Percentiles rank a stretch among this genome's conserved stretches.
Conservation (phyloP, 139 green algal genomes). For the Eudorina sp. region DNA sequence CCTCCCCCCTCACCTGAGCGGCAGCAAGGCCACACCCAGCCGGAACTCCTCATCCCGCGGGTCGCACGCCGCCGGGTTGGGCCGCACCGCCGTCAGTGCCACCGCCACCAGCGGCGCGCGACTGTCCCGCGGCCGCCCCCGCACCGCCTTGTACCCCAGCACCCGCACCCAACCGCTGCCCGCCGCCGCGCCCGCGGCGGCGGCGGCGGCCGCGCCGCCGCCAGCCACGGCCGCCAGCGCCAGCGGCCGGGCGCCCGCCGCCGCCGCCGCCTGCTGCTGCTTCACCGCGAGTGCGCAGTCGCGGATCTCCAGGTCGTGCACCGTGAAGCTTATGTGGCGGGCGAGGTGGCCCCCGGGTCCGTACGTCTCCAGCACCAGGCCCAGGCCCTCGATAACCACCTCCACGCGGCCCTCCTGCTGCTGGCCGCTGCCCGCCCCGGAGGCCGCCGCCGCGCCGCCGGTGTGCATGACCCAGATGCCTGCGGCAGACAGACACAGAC, state of each 20-base stretch:
- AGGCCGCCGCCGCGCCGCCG: neutral
- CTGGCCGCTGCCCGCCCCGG: neutral
- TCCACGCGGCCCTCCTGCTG: slow-evolving; percentile 64
- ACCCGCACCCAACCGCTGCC: slow-evolving; percentile 21
- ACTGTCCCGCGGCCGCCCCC: slow-evolving; percentile 52
- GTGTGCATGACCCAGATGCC: slow-evolving; percentile 64
- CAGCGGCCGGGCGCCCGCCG: neutral
- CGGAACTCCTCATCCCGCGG: slow-evolving; percentile 69
- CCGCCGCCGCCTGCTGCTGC: slow-evolving; percentile 30
- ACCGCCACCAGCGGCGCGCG: slow-evolving; percentile 59
- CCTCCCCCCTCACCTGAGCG: slow-evolving; percentile 43
- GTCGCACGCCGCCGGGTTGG: slow-evolving; percentile 48
- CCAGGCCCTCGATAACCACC: slow-evolving; percentile 68
- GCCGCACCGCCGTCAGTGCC: slow-evolving; percentile 69
- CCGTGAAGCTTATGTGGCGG: slow-evolving; percentile 56
- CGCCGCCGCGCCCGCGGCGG: neutral
- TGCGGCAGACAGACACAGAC: too few relatives aligned
- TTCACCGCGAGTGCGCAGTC: slow-evolving; percentile 38
- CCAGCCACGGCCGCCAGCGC: neutral
- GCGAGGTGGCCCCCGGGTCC: slow-evolving; percentile 51
- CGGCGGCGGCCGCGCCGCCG: slow-evolving; percentile 24
- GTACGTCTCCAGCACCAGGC: slow-evolving; percentile 53
- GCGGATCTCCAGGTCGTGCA: slow-evolving; percentile 66
- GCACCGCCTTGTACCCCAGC: slow-evolving; percentile 39
- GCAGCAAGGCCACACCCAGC: slow-evolving; percentile 59